Base-by-base conservation (phyloP, 305 asterid species). In the Salvia sclarea region DNA sequence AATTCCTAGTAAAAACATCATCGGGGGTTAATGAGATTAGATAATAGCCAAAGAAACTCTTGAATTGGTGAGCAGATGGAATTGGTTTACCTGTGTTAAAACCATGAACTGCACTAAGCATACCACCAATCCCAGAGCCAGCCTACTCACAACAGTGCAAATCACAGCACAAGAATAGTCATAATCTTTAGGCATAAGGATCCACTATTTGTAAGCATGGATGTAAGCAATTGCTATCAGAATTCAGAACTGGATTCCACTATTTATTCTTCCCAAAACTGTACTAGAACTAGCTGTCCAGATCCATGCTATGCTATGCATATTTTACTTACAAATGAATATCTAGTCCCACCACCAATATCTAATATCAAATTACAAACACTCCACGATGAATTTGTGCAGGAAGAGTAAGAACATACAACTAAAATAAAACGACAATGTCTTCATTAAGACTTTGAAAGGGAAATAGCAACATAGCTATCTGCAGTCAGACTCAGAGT, bases 71-170 rank as follows among this genome's bases (percentile, higher is more conserved):
- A 57, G 28, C 33, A 30, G 22, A 66, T 57, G 22, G 49, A 20
- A 38, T 57, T 60, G 11, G 35, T 49, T 35, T 73, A 80, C 96
- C 96, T 64, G 84, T 78, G 68, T 86, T 84, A 64, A 84, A 80
- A 59, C 82, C 91, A 77, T 84, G 83, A 75, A 88, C 75, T 70
- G 89, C 82, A 80, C 85, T 84, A 58, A 88, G 85, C 82, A 88
- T 76, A 61, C 87, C 96, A 58, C 96, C 96, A 8, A 86, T 56
- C 60, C 89, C 96, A 25, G 85, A 84, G 53, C 93, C 96, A 81
- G 77, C 87, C 92, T 85, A 78, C 68, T 63, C 45, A 71, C 33
- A 20, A 13, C 1, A 59, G 48, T 18, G 66, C 43, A 33, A 49
- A 57, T 20, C n/a, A 20, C 6, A 12, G 10, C 8, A 55, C 28